phyloP scores from a whole-genome alignment of 2,329 filamentous ascomycete species.

The Bipolaris zeicola region DNA sequence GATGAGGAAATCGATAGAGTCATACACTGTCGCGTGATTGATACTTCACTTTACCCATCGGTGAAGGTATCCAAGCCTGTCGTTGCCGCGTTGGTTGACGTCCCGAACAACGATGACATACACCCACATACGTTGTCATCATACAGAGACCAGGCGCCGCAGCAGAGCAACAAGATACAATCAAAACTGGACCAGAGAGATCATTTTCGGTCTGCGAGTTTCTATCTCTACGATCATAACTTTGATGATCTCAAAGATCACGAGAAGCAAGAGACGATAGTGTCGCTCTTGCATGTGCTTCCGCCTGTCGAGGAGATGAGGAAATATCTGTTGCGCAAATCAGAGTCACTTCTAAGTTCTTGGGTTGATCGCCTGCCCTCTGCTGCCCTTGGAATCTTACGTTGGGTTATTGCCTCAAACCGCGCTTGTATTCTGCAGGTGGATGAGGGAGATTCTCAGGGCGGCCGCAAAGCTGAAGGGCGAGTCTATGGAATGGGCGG shows the following conservation, averaged over 20 bases:
- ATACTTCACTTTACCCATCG: slow-evolving; percentile 53
- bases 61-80: slow-evolving; percentile 44
- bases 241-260: slow-evolving; percentile 60
- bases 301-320: slow-evolving; percentile 67
- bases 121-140: not conserved
- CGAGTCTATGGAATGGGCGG: slow-evolving; percentile 66
- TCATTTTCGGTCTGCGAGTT: slow-evolving; percentile 42
- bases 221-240: slow-evolving; percentile 59
- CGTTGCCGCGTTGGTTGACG: slow-evolving; percentile 11
- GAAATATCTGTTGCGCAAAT: slow-evolving; percentile 53
- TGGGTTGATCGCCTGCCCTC: slow-evolving; percentile 68
- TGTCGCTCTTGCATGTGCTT: slow-evolving; percentile 62
- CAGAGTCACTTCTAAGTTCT: slow-evolving; percentile 46
- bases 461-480: slow-evolving; percentile 51
- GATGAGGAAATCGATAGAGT: slow-evolving; percentile 18
- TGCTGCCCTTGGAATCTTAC: slow-evolving; percentile 69
- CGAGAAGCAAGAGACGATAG: slow-evolving; percentile 58
- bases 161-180: not conserved
- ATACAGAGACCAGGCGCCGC: not conserved
- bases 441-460: slow-evolving; percentile 45
- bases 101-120: not conserved
- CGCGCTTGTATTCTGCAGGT: slow-evolving; percentile 84
- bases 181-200: slow-evolving; percentile 6
- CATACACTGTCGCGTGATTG: slow-evolving; percentile 58
- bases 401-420: slow-evolving; percentile 91